Evolutionary conservation across 192 early-diverging fungal species (phyloP), one percentile per base, ranked within the genome.

Genomic region (Umbelopsis isabellina): DNA sequence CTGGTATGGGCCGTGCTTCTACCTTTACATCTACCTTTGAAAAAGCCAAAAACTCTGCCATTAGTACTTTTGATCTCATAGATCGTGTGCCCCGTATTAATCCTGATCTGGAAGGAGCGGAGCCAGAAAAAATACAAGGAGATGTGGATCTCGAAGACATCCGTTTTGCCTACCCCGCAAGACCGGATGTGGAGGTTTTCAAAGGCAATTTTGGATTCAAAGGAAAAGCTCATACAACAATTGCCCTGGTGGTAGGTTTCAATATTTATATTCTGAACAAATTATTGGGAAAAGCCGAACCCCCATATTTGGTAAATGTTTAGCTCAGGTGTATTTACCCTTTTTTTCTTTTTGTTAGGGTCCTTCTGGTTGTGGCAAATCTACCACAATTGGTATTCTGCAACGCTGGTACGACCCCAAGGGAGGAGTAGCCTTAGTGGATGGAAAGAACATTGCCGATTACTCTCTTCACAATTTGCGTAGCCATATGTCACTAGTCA

Each of bases 361-460:
- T n/a, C 81, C 89, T 25, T 91, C 91, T 4, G 94, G 94, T 18
- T 92, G 90, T 35, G 95, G 95, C 46, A 96, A 96, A 68, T 86
- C 83, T 6, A 89, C 89, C 0, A 80, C 83, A 13, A 78, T 88
- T 37, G 81, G 73, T 46, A 78, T 90, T 55, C 72, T 89, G 18
- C 81, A 95, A 74, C 88, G 95, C 0, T 90, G 91, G 76, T 97
- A 97, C 80, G 93, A 97, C 76, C 73, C 77, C 18, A 35, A 66
- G 20, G 73, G 68, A 5, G 95, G 95, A 44, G 33, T 37, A 12
- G 85, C 92, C 20, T 71, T 41, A 10, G 76, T 95, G 37, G 88
- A 95, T 69, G 78, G 75, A 35, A 73, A 78, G 7, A 76, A 88
- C 46, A 76, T 94, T 25, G 71, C 74, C 13, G 68, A 85, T 64